These are phyloP conservation scores for Prasinococcaceae sp. DNA, from an alignment of 139 green algal species.

Conservation along the genomic window DNA sequence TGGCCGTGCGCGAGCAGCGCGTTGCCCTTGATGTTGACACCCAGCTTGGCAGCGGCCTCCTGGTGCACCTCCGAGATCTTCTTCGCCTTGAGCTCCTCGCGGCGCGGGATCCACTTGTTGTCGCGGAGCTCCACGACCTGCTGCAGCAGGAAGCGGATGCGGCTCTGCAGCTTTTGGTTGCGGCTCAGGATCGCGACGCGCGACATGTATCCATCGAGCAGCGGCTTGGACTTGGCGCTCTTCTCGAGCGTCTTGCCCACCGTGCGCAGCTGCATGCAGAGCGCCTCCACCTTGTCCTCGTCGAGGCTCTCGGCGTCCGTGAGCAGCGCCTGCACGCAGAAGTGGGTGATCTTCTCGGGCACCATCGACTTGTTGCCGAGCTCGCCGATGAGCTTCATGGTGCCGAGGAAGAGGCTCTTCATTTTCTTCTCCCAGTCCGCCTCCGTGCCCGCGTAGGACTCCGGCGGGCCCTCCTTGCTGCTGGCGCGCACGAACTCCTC, in stretches of 20 bases:
- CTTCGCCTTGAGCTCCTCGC: slow-evolving; percentile 32
- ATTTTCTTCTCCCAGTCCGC: slow-evolving; percentile 31
- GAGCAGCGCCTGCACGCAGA: slow-evolving; percentile 55
- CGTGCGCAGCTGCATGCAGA: slow-evolving; percentile 88
- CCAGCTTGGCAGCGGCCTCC: slow-evolving; percentile 23
- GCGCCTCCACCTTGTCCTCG: slow-evolving; percentile 86
- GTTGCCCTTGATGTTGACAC: too few relatives aligned
- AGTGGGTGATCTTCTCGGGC: slow-evolving; percentile 94
- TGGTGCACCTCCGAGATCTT: slow-evolving; percentile 30
- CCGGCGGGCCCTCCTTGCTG: neutral
- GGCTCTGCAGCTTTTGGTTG: slow-evolving; percentile 6
- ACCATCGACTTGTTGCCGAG: slow-evolving; percentile 89
- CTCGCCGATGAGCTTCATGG: slow-evolving; percentile 97
- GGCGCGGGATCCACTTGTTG: slow-evolving; percentile 29
- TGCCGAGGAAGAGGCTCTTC: slow-evolving; percentile 68
- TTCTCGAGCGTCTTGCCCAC: slow-evolving; percentile 16
- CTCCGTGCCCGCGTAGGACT: slow-evolving; percentile 14
- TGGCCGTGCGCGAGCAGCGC: slow-evolving; percentile 11
- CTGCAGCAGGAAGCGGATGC: slow-evolving; percentile 32
- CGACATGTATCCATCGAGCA: slow-evolving; percentile 21
- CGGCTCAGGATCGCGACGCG: slow-evolving; percentile 5
- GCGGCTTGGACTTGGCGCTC: slow-evolving; percentile 1
- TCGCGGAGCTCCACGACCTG: slow-evolving; percentile 31
- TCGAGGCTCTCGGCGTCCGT: slow-evolving; percentile 34
- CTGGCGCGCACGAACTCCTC: slow-evolving; percentile 60